Evolutionary conservation across 2,329 filamentous ascomycete genomes (phyloP).

Genomic region (Magnaporthiopsis incrustans): DNA sequence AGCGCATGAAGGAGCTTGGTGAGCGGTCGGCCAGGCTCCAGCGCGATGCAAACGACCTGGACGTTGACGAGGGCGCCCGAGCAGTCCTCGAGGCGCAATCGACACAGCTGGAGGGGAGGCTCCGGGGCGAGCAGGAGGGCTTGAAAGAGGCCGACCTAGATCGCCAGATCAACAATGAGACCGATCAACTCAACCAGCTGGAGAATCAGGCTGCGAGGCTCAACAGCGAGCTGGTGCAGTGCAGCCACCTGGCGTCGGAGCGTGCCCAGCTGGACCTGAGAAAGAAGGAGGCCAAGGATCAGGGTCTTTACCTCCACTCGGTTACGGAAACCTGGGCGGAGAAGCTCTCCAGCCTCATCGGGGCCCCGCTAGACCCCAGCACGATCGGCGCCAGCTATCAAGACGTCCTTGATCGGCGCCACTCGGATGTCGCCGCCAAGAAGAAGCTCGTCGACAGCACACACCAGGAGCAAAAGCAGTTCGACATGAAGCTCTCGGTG

Average conservation of each 20-base stretch:
- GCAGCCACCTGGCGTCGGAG: conserved; percentile 71
- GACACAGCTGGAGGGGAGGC: conserved; percentile 56
- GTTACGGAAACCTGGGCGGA: conserved; percentile 67
- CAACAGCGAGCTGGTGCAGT: conserved; percentile 73
- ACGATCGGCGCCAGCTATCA: conserved; percentile 68
- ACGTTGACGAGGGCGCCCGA: conserved; percentile 78
- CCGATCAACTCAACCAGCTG: conserved; percentile 56
- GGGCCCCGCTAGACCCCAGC: conserved; percentile 57
- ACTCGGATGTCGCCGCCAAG: conserved; percentile 50
- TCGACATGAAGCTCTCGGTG: conserved; percentile 64
- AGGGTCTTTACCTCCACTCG: conserved; percentile 67
- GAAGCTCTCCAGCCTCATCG: conserved; percentile 59
- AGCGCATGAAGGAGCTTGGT: conserved; percentile 67
- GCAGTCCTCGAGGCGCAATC: conserved; percentile 68
- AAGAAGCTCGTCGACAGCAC: conserved; percentile 63
- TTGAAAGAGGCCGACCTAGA: conserved; percentile 62
- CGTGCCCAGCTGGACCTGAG: conserved; percentile 77
- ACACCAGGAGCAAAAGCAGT: conserved; percentile 65
- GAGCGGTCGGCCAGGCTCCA: conserved; percentile 60
- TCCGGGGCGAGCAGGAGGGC: conserved; percentile 55
- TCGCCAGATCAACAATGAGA: conserved; percentile 56
- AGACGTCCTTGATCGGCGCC: conserved; percentile 48
- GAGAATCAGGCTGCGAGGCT: conserved; percentile 67
- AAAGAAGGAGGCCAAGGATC: conserved; percentile 70
- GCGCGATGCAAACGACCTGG: conserved; percentile 60